Evolutionary conservation across 768 basidiomycete species (phyloP).

Genomic region (Tricholoma bakamatsutake): DNA sequence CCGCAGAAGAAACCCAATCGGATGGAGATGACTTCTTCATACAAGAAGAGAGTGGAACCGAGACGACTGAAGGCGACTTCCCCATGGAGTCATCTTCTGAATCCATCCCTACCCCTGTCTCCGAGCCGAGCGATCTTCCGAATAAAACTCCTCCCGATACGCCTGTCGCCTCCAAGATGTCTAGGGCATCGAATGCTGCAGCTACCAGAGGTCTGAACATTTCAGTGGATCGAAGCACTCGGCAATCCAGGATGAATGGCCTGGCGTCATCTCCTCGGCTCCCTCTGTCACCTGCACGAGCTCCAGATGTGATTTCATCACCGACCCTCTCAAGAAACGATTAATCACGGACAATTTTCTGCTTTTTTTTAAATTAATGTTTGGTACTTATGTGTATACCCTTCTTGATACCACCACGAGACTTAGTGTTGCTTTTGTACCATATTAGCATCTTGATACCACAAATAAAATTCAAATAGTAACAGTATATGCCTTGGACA

Average conservation of each 20-base stretch:
- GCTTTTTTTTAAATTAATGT: constrained; percentile 7
- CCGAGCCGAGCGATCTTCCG: constrained; percentile 18
- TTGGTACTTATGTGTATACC: constrained; percentile 2
- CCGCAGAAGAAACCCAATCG: constrained; percentile 58
- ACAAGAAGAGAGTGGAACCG: constrained; percentile 71
- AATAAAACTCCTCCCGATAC: constrained; percentile 38
- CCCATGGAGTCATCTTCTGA: constrained; percentile 43
- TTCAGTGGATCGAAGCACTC: constrained; percentile 49
- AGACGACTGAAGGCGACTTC: constrained; percentile 56
- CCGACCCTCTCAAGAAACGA: constrained; percentile 20
- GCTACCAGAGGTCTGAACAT: constrained; percentile 70
- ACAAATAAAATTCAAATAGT: too few relatives aligned
- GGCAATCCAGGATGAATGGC: constrained; percentile 60
- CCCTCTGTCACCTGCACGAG: constrained; percentile 32
- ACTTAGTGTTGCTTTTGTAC: constrained; percentile 1
- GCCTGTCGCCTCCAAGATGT: constrained; percentile 32
- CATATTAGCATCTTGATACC: not conserved
- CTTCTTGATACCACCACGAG: constrained; percentile 23
- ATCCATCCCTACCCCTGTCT: constrained; percentile 32
- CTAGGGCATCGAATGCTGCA: constrained; percentile 55
- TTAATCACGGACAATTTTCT: constrained; percentile 7
- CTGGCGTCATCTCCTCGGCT: constrained; percentile 54
- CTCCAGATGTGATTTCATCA: constrained; percentile 17
- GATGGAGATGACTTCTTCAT: constrained; percentile 65
- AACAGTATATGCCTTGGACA: too few relatives aligned